These are phyloP conservation scores for Didymella glomerata DNA, from an alignment of 2,329 filamentous ascomycete genomes.

Conservation along the genomic window DNA sequence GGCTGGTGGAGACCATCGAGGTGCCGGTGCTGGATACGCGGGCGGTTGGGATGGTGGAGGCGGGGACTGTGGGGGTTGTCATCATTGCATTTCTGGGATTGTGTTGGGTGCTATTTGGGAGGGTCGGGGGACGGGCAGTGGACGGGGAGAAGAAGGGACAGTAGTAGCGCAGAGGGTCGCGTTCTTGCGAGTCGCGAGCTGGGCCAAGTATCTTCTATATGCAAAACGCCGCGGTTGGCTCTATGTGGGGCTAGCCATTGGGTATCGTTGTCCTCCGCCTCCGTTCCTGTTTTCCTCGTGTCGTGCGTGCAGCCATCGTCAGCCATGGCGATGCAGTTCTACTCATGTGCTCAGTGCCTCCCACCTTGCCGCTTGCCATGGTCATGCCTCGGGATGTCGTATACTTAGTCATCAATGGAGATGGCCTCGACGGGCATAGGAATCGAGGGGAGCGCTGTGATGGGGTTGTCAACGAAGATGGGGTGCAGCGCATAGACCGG, in stretches of 20 bases:
- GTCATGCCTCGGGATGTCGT: background rate
- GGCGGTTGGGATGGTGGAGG: conserved; percentile 49
- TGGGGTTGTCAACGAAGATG: conserved; percentile 52
- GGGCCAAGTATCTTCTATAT: background rate
- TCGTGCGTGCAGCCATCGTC: conserved; percentile 3
- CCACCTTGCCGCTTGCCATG: too few species aligned
- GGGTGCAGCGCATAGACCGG: conserved; percentile 82
- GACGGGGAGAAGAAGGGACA: conserved; percentile 36
- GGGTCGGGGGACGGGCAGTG: conserved; percentile 12
- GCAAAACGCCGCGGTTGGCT: conserved; percentile 17
- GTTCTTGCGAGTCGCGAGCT: background rate
- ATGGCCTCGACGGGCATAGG: conserved; percentile 37
- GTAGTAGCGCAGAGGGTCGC: conserved; percentile 9
- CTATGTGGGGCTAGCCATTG: conserved; percentile 8
- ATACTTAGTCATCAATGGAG: conserved; percentile 13
- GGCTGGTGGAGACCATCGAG: conserved; percentile 13
- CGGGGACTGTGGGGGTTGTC: conserved; percentile 55
- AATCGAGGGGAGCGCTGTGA: conserved; percentile 32
- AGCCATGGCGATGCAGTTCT: background rate
- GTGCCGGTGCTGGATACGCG: conserved; percentile 20
- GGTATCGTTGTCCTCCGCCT: conserved; percentile 16
- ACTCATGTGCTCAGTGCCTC: background rate
- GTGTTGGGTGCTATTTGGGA: conserved; percentile 52
- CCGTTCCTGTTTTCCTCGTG: background rate
- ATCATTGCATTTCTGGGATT: conserved; percentile 57